A percentile compares a stretch with the other conserved stretches of the same genome.
Evolutionary conservation across 1,139 yeast species (phyloP).

Genomic region (Kurtzmaniella quercitrusa): DNA sequence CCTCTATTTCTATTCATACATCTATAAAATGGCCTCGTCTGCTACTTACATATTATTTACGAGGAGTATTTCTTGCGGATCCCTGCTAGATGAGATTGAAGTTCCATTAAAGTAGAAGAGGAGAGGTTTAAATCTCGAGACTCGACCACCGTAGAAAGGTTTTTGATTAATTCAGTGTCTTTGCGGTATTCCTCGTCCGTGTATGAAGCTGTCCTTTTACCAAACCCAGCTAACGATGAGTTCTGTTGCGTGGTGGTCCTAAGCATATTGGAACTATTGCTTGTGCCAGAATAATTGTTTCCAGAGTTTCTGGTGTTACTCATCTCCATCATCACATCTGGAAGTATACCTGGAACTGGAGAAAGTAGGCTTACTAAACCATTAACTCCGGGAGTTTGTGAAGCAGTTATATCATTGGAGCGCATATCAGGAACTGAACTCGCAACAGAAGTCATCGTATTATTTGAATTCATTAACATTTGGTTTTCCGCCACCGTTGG

Average conservation of each 20-base stretch:
- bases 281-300: not conserved
- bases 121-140: conserved; percentile 19
- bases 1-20: not conserved
- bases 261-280: not conserved
- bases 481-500: not conserved
- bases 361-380: not conserved
- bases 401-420: not conserved
- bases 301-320: not conserved
- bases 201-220: conserved; percentile 1
- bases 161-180: conserved; percentile 18
- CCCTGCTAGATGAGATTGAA: conserved; percentile 19
- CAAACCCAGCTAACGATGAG: not conserved
- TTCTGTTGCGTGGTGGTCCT: not conserved
- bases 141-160: conserved; percentile 21
- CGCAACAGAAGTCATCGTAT: not conserved
- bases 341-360: not conserved
- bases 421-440: not conserved
- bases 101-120: conserved; percentile 24
- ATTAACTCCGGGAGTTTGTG: not conserved
- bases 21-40: no score
- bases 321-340: not conserved
- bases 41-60: not conserved
- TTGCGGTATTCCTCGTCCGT: conserved; percentile 2
- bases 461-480: not conserved
- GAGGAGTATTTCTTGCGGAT: conserved; percentile 14